Evolutionary conservation across 345 rosid species (phyloP).

Genomic region (Heritiera littoralis): DNA sequence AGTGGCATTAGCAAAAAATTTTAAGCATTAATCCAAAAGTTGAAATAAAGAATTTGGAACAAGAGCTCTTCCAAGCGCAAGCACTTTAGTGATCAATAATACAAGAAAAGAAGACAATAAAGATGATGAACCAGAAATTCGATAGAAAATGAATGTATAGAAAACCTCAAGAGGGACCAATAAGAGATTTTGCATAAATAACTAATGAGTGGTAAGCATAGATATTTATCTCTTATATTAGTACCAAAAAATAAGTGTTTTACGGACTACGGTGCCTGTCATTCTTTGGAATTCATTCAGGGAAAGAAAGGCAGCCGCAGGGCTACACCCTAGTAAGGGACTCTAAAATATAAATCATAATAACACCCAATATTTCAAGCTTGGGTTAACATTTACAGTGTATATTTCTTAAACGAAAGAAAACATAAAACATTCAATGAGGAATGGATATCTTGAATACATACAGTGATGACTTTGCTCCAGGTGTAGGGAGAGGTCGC

Average conservation of each 20-base stretch:
- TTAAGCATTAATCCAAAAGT: background rate
- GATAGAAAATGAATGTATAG: background rate
- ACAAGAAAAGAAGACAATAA: background rate
- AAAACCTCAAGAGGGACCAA: background rate
- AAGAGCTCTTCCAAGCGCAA: background rate
- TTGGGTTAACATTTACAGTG: background rate
- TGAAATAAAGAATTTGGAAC: background rate
- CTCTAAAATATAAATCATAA: background rate
- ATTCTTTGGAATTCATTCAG: background rate
- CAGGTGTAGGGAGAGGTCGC: conserved; percentile 66
- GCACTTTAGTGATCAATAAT: background rate
- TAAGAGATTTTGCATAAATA: background rate
- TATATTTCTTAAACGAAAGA: background rate
- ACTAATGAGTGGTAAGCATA: background rate
- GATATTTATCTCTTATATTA: background rate
- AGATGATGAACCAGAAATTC: background rate
- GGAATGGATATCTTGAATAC: conserved; percentile 15
- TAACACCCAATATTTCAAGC: background rate
- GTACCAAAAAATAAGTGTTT: background rate
- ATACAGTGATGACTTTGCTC: conserved; percentile 86
- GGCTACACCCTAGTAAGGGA: background rate
- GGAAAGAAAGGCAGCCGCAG: background rate
- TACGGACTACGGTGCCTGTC: background rate
- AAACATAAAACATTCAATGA: background rate
- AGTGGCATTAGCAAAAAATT: background rate